Conservation (phyloP, 2,329 filamentous ascomycete genomes). For the Cladosporium velox region DNA sequence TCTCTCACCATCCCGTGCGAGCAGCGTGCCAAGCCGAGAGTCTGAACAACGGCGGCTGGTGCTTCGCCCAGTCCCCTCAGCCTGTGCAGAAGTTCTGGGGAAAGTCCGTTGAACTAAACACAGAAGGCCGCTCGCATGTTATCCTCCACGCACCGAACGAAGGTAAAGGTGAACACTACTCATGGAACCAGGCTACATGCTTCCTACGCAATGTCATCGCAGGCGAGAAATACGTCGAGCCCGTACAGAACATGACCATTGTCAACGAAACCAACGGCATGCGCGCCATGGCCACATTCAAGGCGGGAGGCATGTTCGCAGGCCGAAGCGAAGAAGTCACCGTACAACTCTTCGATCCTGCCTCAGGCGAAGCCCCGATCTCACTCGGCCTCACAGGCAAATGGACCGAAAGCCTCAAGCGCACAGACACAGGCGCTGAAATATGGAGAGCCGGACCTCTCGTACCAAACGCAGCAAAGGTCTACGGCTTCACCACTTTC, state of each 20-base stretch:
- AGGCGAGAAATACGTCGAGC: conserved; percentile 97
- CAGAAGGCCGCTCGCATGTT: conserved; percentile 81
- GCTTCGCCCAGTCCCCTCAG: conserved; percentile 80
- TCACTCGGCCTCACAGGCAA: conserved; percentile 73
- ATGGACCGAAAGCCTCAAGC: conserved; percentile 75
- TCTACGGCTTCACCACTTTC: conserved; percentile 87
- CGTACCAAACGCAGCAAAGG: conserved; percentile 74
- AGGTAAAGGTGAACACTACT: conserved; percentile 67
- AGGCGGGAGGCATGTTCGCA: conserved; percentile 94
- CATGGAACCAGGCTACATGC: conserved; percentile 83
- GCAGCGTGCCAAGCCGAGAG: conserved; percentile 89
- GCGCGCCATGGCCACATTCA: conserved; percentile 86
- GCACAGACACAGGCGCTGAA: conserved; percentile 64
- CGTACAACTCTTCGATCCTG: conserved; percentile 67
- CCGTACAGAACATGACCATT: conserved; percentile 85
- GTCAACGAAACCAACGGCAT: conserved; percentile 80
- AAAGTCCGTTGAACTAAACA: conserved; percentile 91
- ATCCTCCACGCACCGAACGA: conserved; percentile 68
- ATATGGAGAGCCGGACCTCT: conserved; percentile 79
- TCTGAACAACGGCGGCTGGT: conserved; percentile 67
- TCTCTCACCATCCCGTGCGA: conserved; percentile 87
- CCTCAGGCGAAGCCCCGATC: conserved; percentile 57
- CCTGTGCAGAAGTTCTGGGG: conserved; percentile 99
- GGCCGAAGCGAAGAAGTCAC: conserved; percentile 88
- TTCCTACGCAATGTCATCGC: conserved; percentile 96